phyloP scores from a whole-genome alignment of 108 stramenopile genomes.

The Cylindrotheca fusiformis region DNA sequence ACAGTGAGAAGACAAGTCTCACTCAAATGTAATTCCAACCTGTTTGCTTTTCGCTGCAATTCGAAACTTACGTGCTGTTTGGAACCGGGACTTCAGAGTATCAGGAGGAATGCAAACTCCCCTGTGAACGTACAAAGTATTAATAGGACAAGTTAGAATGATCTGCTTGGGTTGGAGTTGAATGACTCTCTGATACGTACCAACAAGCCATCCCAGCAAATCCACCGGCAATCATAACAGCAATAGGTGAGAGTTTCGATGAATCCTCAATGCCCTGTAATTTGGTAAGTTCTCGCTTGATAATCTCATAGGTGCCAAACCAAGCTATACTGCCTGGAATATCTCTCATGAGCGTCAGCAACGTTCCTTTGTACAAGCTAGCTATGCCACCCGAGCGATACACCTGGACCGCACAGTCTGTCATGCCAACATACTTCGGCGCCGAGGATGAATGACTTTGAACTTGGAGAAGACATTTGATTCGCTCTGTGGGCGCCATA shows the following conservation, averaged over 20 bases:
- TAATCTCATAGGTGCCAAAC: conserved; percentile 78
- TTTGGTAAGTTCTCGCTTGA: conserved; percentile 61
- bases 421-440: conserved; percentile 63
- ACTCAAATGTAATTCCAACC: too few relatives aligned
- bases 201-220: conserved; percentile 86
- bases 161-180: too few relatives aligned
- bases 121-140: conserved; percentile 1
- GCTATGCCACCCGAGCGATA: conserved; percentile 57
- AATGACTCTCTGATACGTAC: too few relatives aligned
- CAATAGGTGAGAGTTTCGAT: conserved; percentile 57
- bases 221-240: conserved; percentile 77
- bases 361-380: conserved; percentile 73
- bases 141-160: not conserved
- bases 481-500: conserved; percentile 83
- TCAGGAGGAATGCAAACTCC: conserved; percentile 75
- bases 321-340: conserved; percentile 80
- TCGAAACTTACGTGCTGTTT: too few relatives aligned
- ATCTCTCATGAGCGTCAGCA: conserved; percentile 75
- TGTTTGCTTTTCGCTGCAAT: too few relatives aligned
- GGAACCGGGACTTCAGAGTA: conserved; percentile 75
- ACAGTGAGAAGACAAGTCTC: too few relatives aligned
- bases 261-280: conserved; percentile 66
- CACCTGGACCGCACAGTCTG: conserved; percentile 68
- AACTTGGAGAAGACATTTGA: conserved; percentile 86
- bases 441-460: conserved; percentile 40